phyloP scores from a whole-genome alignment of 2,329 filamentous ascomycete genomes.

The Colletotrichum aenigma region DNA sequence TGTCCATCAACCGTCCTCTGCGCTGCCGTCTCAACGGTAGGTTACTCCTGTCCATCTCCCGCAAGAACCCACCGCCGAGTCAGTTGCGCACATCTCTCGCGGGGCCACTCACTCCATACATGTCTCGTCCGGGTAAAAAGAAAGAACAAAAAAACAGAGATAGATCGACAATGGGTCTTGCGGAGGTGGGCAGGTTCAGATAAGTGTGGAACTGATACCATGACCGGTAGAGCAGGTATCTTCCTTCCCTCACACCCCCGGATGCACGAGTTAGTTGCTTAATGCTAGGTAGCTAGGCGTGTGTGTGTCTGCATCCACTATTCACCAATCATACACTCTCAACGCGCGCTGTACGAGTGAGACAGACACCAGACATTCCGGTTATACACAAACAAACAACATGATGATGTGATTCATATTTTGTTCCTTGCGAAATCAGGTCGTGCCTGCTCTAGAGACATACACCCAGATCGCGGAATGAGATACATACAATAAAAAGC shows the following conservation, averaged over 20 bases:
- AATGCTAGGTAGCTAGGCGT: not conserved
- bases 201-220: not conserved
- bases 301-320: not conserved
- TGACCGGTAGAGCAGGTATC: not conserved
- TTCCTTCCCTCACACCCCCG: not conserved
- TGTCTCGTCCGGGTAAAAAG: not conserved
- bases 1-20: not conserved
- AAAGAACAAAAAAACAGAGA: not conserved
- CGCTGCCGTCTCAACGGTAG: not conserved
- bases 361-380: not conserved
- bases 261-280: not conserved
- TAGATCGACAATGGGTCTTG: not conserved
- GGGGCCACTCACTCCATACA: not conserved
- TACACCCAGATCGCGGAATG: not conserved
- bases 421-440: not conserved
- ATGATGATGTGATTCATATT: not conserved
- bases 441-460: not conserved
- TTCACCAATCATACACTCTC: not conserved
- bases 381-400: not conserved
- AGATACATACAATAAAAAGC: not conserved
- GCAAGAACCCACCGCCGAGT: not conserved
- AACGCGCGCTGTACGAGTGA: not conserved
- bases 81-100: not conserved
- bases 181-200: not conserved
- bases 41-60: slow-evolving; percentile 11